Conservation (phyloP, 257 asterid genomes). For the Penstemon barbatus region DNA sequence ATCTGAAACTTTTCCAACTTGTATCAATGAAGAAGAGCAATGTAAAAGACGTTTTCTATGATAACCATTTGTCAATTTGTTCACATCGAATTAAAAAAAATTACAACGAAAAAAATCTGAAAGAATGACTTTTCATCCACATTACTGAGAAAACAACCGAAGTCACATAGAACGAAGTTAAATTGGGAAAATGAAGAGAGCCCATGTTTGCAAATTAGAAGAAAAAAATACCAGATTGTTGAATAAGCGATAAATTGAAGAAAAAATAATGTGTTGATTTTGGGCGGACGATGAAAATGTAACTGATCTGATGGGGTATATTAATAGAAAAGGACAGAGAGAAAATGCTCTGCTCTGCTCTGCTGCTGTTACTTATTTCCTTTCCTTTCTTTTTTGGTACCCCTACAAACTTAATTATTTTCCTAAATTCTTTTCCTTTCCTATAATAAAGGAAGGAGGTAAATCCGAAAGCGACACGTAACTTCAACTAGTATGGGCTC, state of each 20-base stretch:
- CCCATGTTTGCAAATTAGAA: not conserved
- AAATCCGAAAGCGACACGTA: no score
- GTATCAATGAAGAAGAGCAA: not conserved
- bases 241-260: not conserved
- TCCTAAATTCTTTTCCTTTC: not conserved
- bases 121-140: not conserved
- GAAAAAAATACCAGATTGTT: conserved; percentile 27
- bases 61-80: not conserved
- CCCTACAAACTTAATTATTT: no score
- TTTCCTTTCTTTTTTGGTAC: not conserved
- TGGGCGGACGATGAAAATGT: not conserved
- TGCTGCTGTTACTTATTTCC: conserved; percentile 20
- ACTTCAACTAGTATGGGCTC: no score
- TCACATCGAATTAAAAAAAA: not conserved
- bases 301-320: not conserved
- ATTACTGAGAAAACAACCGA: not conserved
- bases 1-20: no score
- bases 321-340: not conserved
- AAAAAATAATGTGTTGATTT: not conserved
- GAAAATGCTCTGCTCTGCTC: not conserved
- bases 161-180: no score
- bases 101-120: not conserved
- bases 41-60: not conserved
- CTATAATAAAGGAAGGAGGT: not conserved
- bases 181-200: not conserved